A percentile compares a stretch with the other conserved stretches of the same genome.
phyloP scores from a whole-genome alignment of 768 basidiomycete species.

The Serendipita vermifera region DNA sequence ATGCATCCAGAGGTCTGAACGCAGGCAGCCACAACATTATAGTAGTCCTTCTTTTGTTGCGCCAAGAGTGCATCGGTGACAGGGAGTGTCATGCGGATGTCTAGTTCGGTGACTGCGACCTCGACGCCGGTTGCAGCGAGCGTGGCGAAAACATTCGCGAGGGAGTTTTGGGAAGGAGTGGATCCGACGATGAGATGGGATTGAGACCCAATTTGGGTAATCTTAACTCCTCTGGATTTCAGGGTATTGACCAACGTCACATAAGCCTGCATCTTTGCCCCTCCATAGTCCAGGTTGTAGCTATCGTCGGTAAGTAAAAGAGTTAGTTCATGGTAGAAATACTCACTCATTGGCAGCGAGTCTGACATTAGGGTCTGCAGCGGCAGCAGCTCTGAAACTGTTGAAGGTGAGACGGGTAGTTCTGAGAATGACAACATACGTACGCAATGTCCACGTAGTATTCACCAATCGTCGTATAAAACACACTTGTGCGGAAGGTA shows the following conservation, averaged over 20 bases:
- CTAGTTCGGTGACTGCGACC: conserved; percentile 41
- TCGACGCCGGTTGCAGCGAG: conserved; percentile 51
- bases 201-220: conserved; percentile 43
- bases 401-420: not conserved
- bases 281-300: conserved; percentile 17
- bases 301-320: no score
- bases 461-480: conserved; percentile 28
- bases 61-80: conserved; percentile 34
- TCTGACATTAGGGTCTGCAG: conserved; percentile 42
- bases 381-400: conserved; percentile 34
- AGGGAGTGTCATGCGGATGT: conserved; percentile 35
- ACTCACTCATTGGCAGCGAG: conserved; percentile 20
- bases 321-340: no score
- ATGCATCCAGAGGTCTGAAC: conserved; percentile 28
- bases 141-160: conserved; percentile 37
- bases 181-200: conserved; percentile 42
- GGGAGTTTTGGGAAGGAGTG: conserved; percentile 30
- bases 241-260: conserved; percentile 39
- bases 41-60: conserved; percentile 47
- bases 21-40: conserved; percentile 43
- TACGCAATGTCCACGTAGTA: conserved; percentile 35
- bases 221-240: conserved; percentile 34
- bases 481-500: conserved; percentile 31
- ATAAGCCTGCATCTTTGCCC: conserved; percentile 46
- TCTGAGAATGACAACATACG: not conserved